phyloP scores from a whole-genome alignment of 768 basidiomycete genomes.

The Thelephora ganbajun region DNA sequence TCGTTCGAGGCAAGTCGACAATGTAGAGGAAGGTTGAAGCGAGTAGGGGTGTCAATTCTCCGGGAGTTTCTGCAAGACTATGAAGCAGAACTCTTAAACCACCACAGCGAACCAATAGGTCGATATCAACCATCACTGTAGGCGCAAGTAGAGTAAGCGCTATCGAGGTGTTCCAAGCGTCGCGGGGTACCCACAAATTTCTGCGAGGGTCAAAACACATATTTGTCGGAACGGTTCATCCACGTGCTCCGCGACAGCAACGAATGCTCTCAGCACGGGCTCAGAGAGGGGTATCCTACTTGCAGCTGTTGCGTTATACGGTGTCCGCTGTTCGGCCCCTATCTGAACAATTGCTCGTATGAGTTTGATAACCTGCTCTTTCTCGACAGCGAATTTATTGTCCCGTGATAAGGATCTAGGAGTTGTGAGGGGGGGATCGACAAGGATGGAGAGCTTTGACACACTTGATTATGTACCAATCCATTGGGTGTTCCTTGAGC shows the following conservation, averaged over 20 bases:
- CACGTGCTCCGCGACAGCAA: constrained; percentile 83
- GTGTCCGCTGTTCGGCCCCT: constrained; percentile 42
- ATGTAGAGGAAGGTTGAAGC: constrained; percentile 72
- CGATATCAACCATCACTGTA: constrained; percentile 78
- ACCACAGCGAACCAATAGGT: constrained; percentile 65
- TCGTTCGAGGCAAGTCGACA: constrained; percentile 72
- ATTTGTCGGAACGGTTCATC: constrained; percentile 82
- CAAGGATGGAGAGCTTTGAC: constrained; percentile 10
- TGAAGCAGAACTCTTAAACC: constrained; percentile 80
- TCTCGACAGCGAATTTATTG: constrained; percentile 68
- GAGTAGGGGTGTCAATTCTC: constrained; percentile 66
- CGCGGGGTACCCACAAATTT: constrained; percentile 52
- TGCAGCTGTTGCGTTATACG: constrained; percentile 24
- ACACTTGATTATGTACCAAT: constrained; percentile 87
- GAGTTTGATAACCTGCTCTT: constrained; percentile 86
- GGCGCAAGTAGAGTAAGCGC: neutral
- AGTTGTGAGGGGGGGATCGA: constrained; percentile 4
- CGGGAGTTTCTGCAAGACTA: constrained; percentile 79
- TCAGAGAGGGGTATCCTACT: constrained; percentile 53
- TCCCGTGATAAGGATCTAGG: constrained; percentile 74
- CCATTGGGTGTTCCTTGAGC: constrained; percentile 51
- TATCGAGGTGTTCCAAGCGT: neutral
- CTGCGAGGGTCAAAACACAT: constrained; percentile 76
- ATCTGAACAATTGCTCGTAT: constrained; percentile 73
- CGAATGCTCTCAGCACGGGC: constrained; percentile 73